Percentiles rank a stretch among this genome's conserved stretches.
phyloP scores from a whole-genome alignment of 202 grass and related monocot species.

The Bolboschoenoplectus hybrid region DNA sequence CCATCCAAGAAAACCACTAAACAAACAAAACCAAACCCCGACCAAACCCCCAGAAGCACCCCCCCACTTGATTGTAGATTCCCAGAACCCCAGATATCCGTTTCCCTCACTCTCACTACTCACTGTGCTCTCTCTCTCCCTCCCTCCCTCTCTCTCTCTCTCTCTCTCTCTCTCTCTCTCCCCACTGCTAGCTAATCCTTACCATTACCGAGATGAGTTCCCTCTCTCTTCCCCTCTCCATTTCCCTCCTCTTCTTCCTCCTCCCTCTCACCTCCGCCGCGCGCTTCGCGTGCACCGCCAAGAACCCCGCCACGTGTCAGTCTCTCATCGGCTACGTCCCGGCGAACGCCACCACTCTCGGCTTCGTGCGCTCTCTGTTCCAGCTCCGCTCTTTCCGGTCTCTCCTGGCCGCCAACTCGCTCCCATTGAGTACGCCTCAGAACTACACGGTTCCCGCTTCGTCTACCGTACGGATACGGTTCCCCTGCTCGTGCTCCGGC shows the following conservation, averaged over 20 bases:
- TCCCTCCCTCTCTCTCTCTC: conserved; percentile 47
- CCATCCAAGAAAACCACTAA: conserved; percentile 9
- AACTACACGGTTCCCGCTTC: conserved; percentile 40
- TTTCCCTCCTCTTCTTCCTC: conserved; percentile 24
- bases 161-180: conserved; percentile 45
- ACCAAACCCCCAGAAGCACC: not conserved
- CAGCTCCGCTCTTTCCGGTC: conserved; percentile 82
- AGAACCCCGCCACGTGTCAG: conserved; percentile 60
- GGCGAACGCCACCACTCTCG: conserved; percentile 67
- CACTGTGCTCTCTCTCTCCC: conserved; percentile 44
- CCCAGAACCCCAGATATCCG: conserved; percentile 37
- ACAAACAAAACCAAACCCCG: not conserved
- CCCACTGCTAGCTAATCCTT: not conserved
- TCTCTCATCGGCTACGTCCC: conserved; percentile 73
- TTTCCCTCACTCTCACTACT: conserved; percentile 34
- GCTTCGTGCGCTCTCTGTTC: conserved; percentile 61
- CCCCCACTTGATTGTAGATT: not conserved
- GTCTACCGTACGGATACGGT: conserved; percentile 56
- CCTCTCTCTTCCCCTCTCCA: conserved; percentile 15
- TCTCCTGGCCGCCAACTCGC: conserved; percentile 64
- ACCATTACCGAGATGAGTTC: conserved; percentile 17
- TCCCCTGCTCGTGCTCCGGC: conserved; percentile 83
- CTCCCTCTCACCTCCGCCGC: conserved; percentile 41
- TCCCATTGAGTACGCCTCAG: conserved; percentile 53
- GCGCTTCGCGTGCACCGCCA: conserved; percentile 61